These are phyloP conservation scores for Zymoseptoria tritici DNA, from an alignment of 2,329 filamentous ascomycete genomes.

Conservation along the genomic window DNA sequence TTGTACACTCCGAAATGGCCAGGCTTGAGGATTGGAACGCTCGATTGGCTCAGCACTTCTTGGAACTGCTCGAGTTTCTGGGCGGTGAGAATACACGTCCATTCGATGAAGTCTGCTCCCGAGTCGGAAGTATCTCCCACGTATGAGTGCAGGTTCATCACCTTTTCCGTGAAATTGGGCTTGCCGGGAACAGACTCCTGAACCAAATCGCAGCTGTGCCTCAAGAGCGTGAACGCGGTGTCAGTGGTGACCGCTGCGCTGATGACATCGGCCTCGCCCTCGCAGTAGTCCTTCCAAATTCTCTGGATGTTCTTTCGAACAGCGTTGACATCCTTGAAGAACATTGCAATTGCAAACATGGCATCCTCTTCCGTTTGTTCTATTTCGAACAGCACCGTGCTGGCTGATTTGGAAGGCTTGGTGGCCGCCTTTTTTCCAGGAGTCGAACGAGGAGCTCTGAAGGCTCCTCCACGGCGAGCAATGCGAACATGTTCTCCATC, in stretches of 20 bases:
- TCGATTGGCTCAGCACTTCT: no score
- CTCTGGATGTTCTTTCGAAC: background rate
- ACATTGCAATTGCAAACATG: background rate
- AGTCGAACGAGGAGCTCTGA: background rate
- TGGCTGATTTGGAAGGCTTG: background rate
- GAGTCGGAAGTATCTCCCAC: background rate
- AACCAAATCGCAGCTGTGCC: background rate
- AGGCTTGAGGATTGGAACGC: no score
- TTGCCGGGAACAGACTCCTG: background rate
- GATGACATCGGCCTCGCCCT: slow-evolving; percentile 4
- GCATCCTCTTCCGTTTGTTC: background rate
- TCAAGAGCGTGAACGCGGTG: slow-evolving; percentile 4
- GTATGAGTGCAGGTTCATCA: background rate
- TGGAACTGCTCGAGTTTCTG: background rate
- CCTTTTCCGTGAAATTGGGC: background rate
- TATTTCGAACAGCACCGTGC: background rate
- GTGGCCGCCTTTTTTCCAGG: background rate
- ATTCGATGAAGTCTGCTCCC: background rate
- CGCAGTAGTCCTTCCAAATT: slow-evolving; percentile 3
- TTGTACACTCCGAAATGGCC: no score
- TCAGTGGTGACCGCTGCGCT: slow-evolving; percentile 7
- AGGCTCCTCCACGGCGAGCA: slow-evolving; percentile 3
- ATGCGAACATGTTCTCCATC: slow-evolving; percentile 1
- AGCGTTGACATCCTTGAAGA: slow-evolving; percentile 7
- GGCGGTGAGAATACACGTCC: background rate